phyloP scores from a whole-genome alignment of 2,329 filamentous ascomycete genomes.

The Diaporthe citri region DNA sequence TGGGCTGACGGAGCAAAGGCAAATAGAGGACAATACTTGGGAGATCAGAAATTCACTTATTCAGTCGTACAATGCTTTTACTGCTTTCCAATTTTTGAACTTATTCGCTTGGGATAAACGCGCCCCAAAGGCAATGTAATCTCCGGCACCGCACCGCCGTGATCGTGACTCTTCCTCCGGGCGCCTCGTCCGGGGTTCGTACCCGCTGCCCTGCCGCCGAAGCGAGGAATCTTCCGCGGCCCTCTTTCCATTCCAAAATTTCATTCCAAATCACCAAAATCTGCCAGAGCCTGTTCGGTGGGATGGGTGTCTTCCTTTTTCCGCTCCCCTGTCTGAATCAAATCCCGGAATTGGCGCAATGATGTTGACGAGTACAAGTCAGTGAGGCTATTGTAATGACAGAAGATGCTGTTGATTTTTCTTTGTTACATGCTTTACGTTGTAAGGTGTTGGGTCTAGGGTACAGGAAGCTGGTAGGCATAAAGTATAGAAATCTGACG shows the following conservation, averaged over 20 bases:
- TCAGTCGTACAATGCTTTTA: neutral
- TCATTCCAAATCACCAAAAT: neutral
- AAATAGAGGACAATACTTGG: too few relatives aligned
- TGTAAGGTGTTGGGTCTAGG: neutral
- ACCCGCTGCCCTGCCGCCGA: neutral
- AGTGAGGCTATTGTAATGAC: neutral
- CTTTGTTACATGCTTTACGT: neutral
- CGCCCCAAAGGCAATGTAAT: neutral
- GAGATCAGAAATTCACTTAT: neutral
- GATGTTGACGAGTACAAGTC: neutral
- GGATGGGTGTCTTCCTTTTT: too few relatives aligned
- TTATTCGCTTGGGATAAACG: too few relatives aligned
- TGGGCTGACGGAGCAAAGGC: neutral
- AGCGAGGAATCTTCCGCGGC: neutral
- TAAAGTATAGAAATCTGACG: neutral
- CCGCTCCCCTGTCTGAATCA: too few relatives aligned
- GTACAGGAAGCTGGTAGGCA: neutral
- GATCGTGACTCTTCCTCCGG: constrained; percentile 1
- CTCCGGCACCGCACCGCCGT: neutral
- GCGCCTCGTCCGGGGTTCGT: neutral
- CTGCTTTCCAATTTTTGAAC: neutral
- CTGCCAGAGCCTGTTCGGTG: neutral
- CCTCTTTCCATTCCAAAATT: neutral
- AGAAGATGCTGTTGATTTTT: neutral
- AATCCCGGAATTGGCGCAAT: neutral